phyloP scores from a whole-genome alignment of 805 yeast species.

The Metschnikowia shivogae region DNA sequence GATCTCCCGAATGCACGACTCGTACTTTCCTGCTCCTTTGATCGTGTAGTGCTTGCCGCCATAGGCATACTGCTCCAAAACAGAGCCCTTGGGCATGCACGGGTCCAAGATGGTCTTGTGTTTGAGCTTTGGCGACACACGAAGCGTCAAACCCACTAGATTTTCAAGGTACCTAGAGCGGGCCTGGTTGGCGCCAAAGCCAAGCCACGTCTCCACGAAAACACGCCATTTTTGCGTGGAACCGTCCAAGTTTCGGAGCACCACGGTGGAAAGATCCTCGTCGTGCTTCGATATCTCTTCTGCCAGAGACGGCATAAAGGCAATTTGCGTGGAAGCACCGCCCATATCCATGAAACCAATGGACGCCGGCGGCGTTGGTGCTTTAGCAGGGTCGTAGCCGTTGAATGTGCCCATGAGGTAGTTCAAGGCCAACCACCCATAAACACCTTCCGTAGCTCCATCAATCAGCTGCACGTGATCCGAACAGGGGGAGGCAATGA shows the following conservation, averaged over 20 bases:
- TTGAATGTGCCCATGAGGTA: constrained; percentile 67
- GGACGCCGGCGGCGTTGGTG: constrained; percentile 43
- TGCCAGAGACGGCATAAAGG: constrained; percentile 73
- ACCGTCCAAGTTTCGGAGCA: constrained; percentile 68
- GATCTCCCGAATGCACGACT: constrained; percentile 62
- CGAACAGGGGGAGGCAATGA: constrained; percentile 55
- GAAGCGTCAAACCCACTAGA: constrained; percentile 35
- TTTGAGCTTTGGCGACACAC: constrained; percentile 5
- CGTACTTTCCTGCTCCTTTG: constrained; percentile 76
- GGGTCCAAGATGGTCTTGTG: constrained; percentile 52
- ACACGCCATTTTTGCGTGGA: constrained; percentile 71
- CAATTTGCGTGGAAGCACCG: constrained; percentile 95
- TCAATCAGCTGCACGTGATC: constrained; percentile 82
- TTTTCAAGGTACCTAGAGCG: constrained; percentile 64
- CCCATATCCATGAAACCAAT: constrained; percentile 99
- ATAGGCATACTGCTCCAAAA: constrained; percentile 39
- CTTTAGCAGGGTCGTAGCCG: constrained; percentile 27
- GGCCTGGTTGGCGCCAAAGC: constrained; percentile 96
- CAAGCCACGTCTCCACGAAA: constrained; percentile 95
- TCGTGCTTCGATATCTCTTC: constrained; percentile 60
- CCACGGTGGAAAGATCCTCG: constrained; percentile 69
- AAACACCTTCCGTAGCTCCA: constrained; percentile 91
- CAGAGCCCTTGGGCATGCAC: constrained; percentile 69
- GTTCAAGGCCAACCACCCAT: constrained; percentile 93
- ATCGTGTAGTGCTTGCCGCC: constrained; percentile 48